These are phyloP conservation scores for Iberis amara DNA, from an alignment of 441 rosid genomes.

Conservation along the genomic window DNA sequence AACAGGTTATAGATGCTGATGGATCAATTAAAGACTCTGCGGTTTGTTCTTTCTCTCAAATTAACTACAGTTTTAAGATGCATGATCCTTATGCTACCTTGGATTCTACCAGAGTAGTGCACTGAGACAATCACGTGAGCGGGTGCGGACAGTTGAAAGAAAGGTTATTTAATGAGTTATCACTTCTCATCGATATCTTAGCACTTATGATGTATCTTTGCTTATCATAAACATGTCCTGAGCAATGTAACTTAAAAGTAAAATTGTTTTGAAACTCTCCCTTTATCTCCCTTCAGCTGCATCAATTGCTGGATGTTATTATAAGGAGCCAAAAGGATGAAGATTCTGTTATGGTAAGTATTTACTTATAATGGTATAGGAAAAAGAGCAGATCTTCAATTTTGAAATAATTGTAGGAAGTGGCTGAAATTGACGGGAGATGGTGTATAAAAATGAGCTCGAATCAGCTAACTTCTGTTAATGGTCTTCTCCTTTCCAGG, in stretches of 20 bases:
- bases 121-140: conserved; percentile 59
- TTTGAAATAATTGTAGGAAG: conserved; percentile 43
- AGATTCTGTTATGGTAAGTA: conserved; percentile 51
- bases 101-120: conserved; percentile 52
- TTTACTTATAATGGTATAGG: conserved; percentile 8
- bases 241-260: not conserved
- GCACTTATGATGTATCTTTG: not conserved
- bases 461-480: conserved; percentile 43
- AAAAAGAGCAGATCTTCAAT: conserved; percentile 16
- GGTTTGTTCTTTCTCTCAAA: conserved; percentile 41
- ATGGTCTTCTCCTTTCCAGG: conserved; percentile 81
- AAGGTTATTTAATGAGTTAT: conserved; percentile 41
- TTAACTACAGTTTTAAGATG: not conserved
- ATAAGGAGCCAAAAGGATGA: conserved; percentile 53
- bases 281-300: conserved; percentile 47
- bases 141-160: conserved; percentile 57
- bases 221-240: not conserved
- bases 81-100: conserved; percentile 5
- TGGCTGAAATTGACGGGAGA: conserved; percentile 60
- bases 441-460: conserved; percentile 71
- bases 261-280: conserved; percentile 6
- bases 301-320: conserved; percentile 64
- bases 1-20: conserved; percentile 65
- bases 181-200: not conserved
- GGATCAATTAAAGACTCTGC: conserved; percentile 82